Evolutionary conservation across 257 asterid species (phyloP), one percentile per base, ranked within the genome.

Genomic region (Leptodermis oblonga): DNA sequence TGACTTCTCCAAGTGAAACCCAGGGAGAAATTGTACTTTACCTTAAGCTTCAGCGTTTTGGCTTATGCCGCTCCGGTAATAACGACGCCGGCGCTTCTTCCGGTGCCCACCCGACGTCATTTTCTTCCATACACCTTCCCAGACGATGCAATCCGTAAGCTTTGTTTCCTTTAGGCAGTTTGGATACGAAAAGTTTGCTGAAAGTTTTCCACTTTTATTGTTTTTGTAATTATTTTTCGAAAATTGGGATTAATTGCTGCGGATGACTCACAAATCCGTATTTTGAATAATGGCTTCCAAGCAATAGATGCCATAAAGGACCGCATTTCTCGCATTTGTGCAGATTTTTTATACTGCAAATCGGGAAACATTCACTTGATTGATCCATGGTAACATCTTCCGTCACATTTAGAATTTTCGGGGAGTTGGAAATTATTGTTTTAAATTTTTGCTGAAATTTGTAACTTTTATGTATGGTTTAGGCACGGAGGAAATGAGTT

Each of bases 241-340:
- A 42, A 65, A 4, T 65, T 13, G 71, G 73, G 83, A 42, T 61
- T 83, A 66, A 70, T 85, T 14, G 83, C 90, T 9, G 63, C 82
- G 25, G 93, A 82, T 70, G 90, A 87, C 77, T 81, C 95, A 31
- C 75, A 77, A 70, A 39, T 85, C 59, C 85, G 95, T 49, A 69
- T 88, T 34, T 52, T 88, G 64, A 85, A 79, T 60, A 86, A 83
- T 62, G 79, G 92, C 83, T 78, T 83, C 56, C 92, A 80, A 61
- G 70, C 86, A 28, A 56, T 88, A 5, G 93, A 88, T 36, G 82
- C 84, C 33, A 66, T 90, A 55, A 86, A 83, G 70, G 86, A 85
- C 69, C 82, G 75, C 61, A 77, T 92, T 78, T 55, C 77, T 28
- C 62, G 77, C 23, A 75, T 79, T 54, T 70, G 76, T 60, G 41